Evolutionary conservation across 208 protist genomes (phyloP), one percentile per base, ranked within the genome.

Genomic region (Jaenimonas drosophilae): DNA sequence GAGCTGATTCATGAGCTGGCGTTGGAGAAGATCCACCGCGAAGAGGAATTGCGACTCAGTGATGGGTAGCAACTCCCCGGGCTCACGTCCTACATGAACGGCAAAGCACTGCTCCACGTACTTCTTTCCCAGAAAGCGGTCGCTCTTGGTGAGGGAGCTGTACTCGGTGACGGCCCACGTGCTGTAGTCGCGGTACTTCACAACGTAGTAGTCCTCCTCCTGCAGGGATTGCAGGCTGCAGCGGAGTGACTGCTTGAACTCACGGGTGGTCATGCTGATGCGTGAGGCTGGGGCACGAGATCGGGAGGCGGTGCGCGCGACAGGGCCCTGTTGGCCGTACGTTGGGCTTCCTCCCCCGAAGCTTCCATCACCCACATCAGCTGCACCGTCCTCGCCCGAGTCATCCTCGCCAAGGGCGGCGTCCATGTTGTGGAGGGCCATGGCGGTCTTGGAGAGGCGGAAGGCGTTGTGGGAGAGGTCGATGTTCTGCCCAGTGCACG

Each of bases 71-170:
- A 90, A 49, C 52, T 83, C 72, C 0, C 81, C 81, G 0, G 81
- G 70, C 57, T 86, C 70, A 24, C 72, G 74, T 1, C 81, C 81
- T 0, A 90, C 76, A 49, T 84, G 81, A 28, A 90, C 76, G 34
- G 66, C 76, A 45, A 90, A 83, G 60, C 73, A 90, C 70, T 86
- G 81, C 51, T 90, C 81, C 3, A 90, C 64, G 48, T 90, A 90
- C 41, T 67, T 76, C 17, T 70, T 64, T 5, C 74, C 76, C 38
- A 80, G 69, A 27, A 76, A 54, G 30, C 54, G 53, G 65, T 90
- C 81, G 21, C 45, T 67, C 54, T 80, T 75, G 31, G 66, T 57
- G 40, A 86, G 53, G 40, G 36, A 47, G 37, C 46, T 48, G 64
- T 90, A 86, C 29, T 71, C 45, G 3, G 44, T 25, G 24, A 71